These are phyloP conservation scores for Cucurbita pepo DNA, from an alignment of 306 rosid genomes.

Conservation along the genomic window DNA sequence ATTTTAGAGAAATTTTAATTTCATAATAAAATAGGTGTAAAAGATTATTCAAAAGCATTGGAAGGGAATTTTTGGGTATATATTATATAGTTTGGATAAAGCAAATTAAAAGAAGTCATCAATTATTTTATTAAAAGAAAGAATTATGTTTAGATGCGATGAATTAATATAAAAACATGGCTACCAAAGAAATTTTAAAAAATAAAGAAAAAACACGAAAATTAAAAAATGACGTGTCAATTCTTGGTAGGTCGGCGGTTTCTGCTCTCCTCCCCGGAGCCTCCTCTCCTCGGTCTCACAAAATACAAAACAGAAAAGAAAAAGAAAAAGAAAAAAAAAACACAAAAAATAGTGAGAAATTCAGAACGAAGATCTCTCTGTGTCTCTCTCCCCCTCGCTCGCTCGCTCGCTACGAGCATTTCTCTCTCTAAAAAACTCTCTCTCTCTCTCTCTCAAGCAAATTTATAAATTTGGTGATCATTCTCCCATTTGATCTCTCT, in stretches of 20 bases:
- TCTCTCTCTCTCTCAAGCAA: not conserved
- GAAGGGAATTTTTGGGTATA: not conserved
- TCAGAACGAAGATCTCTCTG: slow-evolving; percentile 6
- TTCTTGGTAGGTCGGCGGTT: not conserved
- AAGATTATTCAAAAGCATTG: not conserved
- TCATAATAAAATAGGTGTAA: no score
- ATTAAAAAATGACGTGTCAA: slow-evolving; percentile 3
- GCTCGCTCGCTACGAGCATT: not conserved
- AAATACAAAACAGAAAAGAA: not conserved
- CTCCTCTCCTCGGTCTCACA: not conserved
- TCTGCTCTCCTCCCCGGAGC: slow-evolving; percentile 1
- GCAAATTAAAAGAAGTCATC: not conserved
- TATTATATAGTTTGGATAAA: not conserved
- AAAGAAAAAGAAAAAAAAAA: not conserved
- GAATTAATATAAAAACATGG: not conserved
- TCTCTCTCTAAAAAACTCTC: not conserved
- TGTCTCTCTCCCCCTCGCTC: not conserved
- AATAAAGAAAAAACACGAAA: not conserved
- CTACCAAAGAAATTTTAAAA: not conserved
- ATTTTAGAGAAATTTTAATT: no score
- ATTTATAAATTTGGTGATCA: slow-evolving; percentile 17
- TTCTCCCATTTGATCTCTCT: slow-evolving; percentile 3
- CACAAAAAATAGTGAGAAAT: not conserved
- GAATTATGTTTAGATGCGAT: not conserved
- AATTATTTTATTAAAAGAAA: not conserved